These are phyloP conservation scores for Microbotryum violaceum DNA, from an alignment of 1,284 basidiomycete species.

Conservation along the genomic window DNA sequence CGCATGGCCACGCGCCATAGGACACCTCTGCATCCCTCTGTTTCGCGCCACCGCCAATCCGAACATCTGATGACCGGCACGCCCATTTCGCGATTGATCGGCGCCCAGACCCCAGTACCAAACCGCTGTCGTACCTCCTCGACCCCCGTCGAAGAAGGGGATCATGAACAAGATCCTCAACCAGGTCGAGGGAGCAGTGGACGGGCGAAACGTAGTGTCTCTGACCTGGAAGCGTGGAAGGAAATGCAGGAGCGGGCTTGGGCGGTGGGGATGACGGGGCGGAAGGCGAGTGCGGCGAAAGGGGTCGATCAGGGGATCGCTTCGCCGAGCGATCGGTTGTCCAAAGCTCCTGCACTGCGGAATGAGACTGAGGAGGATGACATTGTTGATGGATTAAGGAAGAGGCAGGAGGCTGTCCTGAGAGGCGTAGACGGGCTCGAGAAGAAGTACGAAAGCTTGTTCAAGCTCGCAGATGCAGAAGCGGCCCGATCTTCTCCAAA, in stretches of 20 bases:
- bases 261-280: constrained; percentile 17
- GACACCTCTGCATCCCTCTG: background rate
- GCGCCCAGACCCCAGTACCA: constrained; percentile 5
- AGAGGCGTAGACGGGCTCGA: constrained; percentile 21
- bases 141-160: constrained; percentile 1
- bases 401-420: constrained; percentile 20
- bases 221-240: constrained; percentile 27
- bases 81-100: constrained; percentile 4
- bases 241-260: constrained; percentile 33
- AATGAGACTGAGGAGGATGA: background rate
- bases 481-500: too few species aligned
- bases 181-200: background rate
- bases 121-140: background rate
- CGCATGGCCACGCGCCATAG: too few species aligned
- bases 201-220: constrained; percentile 1
- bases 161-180: background rate
- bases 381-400: constrained; percentile 7
- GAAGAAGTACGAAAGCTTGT: constrained; percentile 18
- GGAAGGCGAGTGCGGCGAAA: constrained; percentile 8
- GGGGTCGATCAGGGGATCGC: background rate
- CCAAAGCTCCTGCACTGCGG: background rate
- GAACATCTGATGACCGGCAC: background rate
- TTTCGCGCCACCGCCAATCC: constrained; percentile 6
- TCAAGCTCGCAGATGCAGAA: constrained; percentile 9
- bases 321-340: background rate